Percentiles rank a stretch among this genome's conserved stretches.
These are phyloP conservation scores for Hamigera avellanea DNA, from an alignment of 495 filamentous ascomycete species.

Conservation along the genomic window DNA sequence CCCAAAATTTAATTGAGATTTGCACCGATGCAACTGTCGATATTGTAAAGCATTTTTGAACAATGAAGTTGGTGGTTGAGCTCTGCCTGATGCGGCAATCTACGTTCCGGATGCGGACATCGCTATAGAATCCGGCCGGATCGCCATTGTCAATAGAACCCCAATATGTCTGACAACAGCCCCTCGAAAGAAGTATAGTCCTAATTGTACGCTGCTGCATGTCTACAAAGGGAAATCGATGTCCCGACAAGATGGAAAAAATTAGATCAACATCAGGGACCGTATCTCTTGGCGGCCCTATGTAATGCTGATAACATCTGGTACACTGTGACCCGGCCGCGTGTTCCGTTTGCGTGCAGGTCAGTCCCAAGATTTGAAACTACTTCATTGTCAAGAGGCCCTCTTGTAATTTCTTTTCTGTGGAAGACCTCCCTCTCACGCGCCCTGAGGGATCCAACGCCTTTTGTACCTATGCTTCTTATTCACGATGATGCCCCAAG, in stretches of 20 bases:
- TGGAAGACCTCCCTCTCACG: neutral
- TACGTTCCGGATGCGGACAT: constrained; percentile 18
- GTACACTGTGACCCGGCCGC: constrained; percentile 21
- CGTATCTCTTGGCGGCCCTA: too few relatives aligned
- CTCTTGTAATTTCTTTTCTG: constrained; percentile 3
- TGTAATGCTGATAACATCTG: constrained; percentile 26
- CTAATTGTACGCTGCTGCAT: too few relatives aligned
- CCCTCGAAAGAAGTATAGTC: too few relatives aligned
- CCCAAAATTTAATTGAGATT: too few relatives aligned
- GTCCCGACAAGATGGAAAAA: too few relatives aligned
- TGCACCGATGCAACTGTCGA: too few relatives aligned
- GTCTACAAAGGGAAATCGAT: too few relatives aligned
- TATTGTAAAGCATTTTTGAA: too few relatives aligned
- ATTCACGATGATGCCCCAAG: neutral
- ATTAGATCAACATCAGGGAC: too few relatives aligned
- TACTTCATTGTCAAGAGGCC: constrained; percentile 17
- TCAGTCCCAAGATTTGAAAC: constrained; percentile 3
- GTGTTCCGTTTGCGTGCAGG: constrained; percentile 32
- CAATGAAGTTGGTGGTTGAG: neutral
- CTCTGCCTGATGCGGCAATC: constrained; percentile 14
- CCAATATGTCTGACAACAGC: too few relatives aligned
- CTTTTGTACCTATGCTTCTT: neutral
- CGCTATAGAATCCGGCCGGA: constrained; percentile 1
- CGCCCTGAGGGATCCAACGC: neutral
- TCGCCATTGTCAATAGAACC: too few relatives aligned